These are phyloP conservation scores for Sarcodon sp. DNA, from an alignment of 768 basidiomycete species.

Conservation along the genomic window DNA sequence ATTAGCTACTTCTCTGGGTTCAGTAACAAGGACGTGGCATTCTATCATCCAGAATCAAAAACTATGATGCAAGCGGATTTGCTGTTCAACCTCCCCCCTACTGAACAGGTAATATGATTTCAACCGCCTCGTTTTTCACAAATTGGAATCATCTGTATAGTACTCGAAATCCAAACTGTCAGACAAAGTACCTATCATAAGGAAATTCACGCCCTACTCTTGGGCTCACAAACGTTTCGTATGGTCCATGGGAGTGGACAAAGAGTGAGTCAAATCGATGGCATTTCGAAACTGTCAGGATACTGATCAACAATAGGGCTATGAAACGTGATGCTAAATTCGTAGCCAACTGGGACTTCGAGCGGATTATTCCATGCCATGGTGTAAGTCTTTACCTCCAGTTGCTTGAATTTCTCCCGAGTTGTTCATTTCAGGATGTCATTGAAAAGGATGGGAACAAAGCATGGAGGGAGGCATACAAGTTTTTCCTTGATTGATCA, in stretches of 20 bases:
- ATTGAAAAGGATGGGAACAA: conserved; percentile 34
- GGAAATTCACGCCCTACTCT: conserved; percentile 11
- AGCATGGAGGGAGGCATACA: conserved; percentile 22
- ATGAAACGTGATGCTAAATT: conserved; percentile 55
- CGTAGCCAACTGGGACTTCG: conserved; percentile 64
- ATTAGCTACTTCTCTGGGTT: conserved; percentile 57
- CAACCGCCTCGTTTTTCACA: not conserved
- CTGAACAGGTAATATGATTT: conserved; percentile 44
- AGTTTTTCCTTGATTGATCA: conserved; percentile 9
- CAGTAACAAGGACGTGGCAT: conserved; percentile 73
- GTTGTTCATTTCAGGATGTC: conserved; percentile 21
- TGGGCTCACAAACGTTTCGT: conserved; percentile 14
- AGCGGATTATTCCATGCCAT: conserved; percentile 66
- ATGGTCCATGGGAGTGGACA: conserved; percentile 13
- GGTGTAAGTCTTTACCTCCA: conserved; percentile 22
- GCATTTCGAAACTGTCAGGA: not conserved
- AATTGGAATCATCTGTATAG: conserved; percentile 10
- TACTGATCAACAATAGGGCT: conserved; percentile 13
- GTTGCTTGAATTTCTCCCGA: not conserved
- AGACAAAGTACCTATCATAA: conserved; percentile 11
- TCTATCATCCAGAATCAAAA: conserved; percentile 60
- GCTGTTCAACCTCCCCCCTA: conserved; percentile 69
- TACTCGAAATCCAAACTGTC: conserved; percentile 23
- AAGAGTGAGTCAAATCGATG: conserved; percentile 8
- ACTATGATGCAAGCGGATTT: conserved; percentile 74